A percentile compares a stretch with the other conserved stretches of the same genome.
These are phyloP conservation scores for Arthrinium phaeospermum DNA, from an alignment of 2,329 filamentous ascomycete genomes.

Conservation along the genomic window DNA sequence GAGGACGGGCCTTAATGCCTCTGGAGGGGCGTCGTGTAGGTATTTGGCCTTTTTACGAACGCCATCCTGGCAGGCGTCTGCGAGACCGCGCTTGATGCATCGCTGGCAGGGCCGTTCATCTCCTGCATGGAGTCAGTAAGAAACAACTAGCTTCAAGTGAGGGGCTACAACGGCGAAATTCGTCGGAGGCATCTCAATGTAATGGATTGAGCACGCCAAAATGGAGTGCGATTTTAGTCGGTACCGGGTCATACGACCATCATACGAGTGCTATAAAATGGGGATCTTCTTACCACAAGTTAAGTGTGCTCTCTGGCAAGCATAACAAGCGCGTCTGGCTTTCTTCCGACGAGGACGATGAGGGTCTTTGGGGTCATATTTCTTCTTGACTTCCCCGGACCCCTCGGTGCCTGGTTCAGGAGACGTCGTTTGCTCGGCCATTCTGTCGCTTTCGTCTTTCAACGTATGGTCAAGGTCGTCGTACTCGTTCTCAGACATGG, in stretches of 20 bases:
- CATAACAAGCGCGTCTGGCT: slow-evolving; percentile 92
- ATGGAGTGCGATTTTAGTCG: slow-evolving; percentile 6
- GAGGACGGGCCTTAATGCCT: slow-evolving; percentile 86
- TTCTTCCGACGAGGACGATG: slow-evolving; percentile 91
- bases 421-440: slow-evolving; percentile 53
- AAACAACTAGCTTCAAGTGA: neutral
- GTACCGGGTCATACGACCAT: slow-evolving; percentile 19
- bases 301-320: slow-evolving; percentile 94
- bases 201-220: slow-evolving; percentile 4
- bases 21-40: slow-evolving; percentile 91
- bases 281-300: slow-evolving; percentile 84
- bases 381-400: slow-evolving; percentile 64
- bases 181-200: slow-evolving; percentile 9
- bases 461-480: slow-evolving; percentile 50
- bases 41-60: slow-evolving; percentile 99
- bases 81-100: slow-evolving; percentile 91
- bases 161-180: slow-evolving; percentile 10
- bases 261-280: slow-evolving; percentile 22
- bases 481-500: slow-evolving; percentile 64
- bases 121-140: slow-evolving; percentile 58
- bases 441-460: slow-evolving; percentile 57
- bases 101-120: slow-evolving; percentile 93
- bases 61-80: slow-evolving; percentile 92
- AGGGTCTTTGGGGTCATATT: slow-evolving; percentile 86
- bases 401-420: slow-evolving; percentile 51